Conservation (phyloP, 352 stramenopile species). For the Globisporangium camurandrum region DNA sequence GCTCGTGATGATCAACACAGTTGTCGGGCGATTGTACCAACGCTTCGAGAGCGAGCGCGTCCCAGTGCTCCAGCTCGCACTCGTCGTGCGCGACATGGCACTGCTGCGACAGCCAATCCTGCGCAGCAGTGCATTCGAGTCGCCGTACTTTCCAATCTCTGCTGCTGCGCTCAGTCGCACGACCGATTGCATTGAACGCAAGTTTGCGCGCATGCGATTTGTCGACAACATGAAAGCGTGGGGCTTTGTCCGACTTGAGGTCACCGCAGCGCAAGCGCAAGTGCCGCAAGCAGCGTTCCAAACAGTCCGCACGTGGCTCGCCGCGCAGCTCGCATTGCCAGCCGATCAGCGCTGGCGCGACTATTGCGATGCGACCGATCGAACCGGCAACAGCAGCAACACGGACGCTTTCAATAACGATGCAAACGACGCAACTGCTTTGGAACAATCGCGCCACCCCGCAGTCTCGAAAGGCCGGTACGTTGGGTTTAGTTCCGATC, state of each 20-base stretch:
- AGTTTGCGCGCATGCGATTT: conserved; percentile 48
- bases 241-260: conserved; percentile 63
- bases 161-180: conserved; percentile 21
- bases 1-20: conserved; percentile 76
- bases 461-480: conserved; percentile 56
- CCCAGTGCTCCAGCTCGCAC: conserved; percentile 53
- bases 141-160: conserved; percentile 64
- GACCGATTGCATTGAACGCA: conserved; percentile 35
- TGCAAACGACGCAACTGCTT: background rate
- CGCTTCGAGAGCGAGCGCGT: conserved; percentile 28
- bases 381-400: background rate
- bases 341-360: conserved; percentile 57
- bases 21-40: conserved; percentile 35
- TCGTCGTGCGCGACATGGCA: conserved; percentile 59
- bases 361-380: conserved; percentile 37
- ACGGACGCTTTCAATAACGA: conserved; percentile 3
- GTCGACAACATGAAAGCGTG: conserved; percentile 63
- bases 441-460: conserved; percentile 23
- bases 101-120: conserved; percentile 48
- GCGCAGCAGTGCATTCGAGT: conserved; percentile 34
- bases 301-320: conserved; percentile 55
- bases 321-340: conserved; percentile 37
- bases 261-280: conserved; percentile 54
- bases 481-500: conserved; percentile 66
- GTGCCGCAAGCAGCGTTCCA: conserved; percentile 48